Evolutionary conservation across 2,329 filamentous ascomycete species (phyloP).

Genomic region (Colletotrichum falcatum): DNA sequence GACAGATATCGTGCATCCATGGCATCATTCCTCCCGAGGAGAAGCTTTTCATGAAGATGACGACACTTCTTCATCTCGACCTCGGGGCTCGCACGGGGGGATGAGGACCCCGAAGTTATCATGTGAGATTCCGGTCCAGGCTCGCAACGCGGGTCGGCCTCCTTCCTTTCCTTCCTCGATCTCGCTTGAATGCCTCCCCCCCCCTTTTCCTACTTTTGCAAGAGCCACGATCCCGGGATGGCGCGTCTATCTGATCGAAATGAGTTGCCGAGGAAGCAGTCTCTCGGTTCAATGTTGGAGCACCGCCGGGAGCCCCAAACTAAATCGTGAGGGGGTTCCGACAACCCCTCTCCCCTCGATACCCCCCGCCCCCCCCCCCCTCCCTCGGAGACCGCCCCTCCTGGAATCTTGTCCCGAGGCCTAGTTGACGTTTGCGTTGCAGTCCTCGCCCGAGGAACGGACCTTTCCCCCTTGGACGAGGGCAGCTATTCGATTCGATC

Average conservation of each 20-base stretch:
- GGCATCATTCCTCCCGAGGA: not conserved
- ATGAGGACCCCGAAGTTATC: not conserved
- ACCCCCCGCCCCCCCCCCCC: too few species aligned
- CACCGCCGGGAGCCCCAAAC: not conserved
- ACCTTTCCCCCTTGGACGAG: not conserved
- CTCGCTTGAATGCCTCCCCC: not conserved
- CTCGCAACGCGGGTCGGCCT: not conserved
- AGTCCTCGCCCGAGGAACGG: not conserved
- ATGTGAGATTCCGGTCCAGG: not conserved
- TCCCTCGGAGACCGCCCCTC: not conserved
- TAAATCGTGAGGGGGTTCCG: not conserved
- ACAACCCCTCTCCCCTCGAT: not conserved
- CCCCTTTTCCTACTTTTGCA: not conserved
- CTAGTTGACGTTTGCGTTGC: not conserved
- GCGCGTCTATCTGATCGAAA: not conserved
- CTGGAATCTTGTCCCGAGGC: not conserved
- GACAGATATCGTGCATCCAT: not conserved
- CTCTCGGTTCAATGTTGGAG: not conserved
- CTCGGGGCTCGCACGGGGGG: not conserved
- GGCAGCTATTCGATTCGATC: not conserved
- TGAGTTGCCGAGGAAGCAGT: not conserved
- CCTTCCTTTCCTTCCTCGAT: not conserved
- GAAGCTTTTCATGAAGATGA: conserved; percentile 10
- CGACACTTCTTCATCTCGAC: not conserved
- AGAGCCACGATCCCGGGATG: not conserved